phyloP scores from a whole-genome alignment of 2,329 filamentous ascomycete species.

The Plenodomus lindquistii region DNA sequence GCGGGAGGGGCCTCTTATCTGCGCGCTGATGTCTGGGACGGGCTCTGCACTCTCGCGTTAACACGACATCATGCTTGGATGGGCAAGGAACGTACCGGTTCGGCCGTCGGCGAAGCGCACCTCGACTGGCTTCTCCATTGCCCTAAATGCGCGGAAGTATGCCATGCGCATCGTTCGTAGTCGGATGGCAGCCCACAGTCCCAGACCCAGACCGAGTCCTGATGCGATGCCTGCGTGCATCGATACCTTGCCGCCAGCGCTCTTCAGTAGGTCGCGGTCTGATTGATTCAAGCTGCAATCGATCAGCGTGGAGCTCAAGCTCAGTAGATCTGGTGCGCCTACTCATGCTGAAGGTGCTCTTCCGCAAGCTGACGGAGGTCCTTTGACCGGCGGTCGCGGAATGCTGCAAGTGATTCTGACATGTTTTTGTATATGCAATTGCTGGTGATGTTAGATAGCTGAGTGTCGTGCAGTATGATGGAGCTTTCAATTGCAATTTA shows the following conservation, averaged over 20 bases:
- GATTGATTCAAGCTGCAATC: slow-evolving; percentile 50
- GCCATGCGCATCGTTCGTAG: slow-evolving; percentile 59
- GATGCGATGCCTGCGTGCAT: slow-evolving; percentile 63
- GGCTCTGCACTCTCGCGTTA: slow-evolving; percentile 49
- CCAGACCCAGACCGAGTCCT: slow-evolving; percentile 62
- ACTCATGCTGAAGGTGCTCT: slow-evolving; percentile 41
- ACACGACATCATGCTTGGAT: background rate
- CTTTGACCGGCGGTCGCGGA: slow-evolving; percentile 31
- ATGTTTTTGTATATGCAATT: slow-evolving; percentile 12
- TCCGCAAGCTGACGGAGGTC: slow-evolving; percentile 37
- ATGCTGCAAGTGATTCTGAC: slow-evolving; percentile 38
- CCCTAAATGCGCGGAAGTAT: slow-evolving; percentile 66
- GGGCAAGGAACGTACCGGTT: slow-evolving; percentile 48
- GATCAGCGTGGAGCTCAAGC: slow-evolving; percentile 4
- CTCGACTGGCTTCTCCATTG: slow-evolving; percentile 64
- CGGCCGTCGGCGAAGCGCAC: slow-evolving; percentile 66
- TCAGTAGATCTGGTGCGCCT: background rate
- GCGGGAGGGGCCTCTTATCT: slow-evolving; percentile 58
- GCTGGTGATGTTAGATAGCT: background rate
- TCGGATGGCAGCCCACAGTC: slow-evolving; percentile 57
- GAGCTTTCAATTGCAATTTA: background rate
- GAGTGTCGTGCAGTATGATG: background rate
- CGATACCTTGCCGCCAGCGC: slow-evolving; percentile 60
- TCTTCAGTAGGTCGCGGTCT: slow-evolving; percentile 62
- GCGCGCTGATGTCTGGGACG: slow-evolving; percentile 63